Evolutionary conservation across 2,329 filamentous ascomycete species (phyloP).

Genomic region (Daldinia sp.): DNA sequence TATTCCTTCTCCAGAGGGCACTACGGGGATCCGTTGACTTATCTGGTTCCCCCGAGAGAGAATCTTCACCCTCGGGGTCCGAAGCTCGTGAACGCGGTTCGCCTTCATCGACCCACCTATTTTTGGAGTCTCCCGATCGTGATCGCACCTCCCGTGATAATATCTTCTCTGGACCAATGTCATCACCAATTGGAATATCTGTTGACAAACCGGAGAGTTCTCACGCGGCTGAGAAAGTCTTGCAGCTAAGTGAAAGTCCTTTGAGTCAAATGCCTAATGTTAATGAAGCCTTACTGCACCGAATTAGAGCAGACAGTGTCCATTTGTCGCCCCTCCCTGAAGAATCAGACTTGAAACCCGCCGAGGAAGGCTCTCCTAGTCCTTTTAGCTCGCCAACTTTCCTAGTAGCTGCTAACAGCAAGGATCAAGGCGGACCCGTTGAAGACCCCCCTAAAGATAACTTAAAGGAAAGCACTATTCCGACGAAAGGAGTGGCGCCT

Average conservation of each 20-base stretch:
- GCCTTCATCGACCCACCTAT: conserved; percentile 7
- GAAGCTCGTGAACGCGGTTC: conserved; percentile 33
- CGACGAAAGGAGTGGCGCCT: conserved; percentile 3
- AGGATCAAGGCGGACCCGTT: conserved; percentile 7
- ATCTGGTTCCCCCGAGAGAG: conserved; percentile 48
- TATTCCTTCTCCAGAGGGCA: conserved; percentile 79
- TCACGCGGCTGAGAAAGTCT: not conserved
- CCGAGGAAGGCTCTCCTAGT: conserved; percentile 17
- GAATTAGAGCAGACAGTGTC: conserved; percentile 16
- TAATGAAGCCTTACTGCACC: conserved; percentile 5
- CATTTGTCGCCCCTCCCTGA: conserved; percentile 31
- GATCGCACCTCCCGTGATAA: conserved; percentile 28
- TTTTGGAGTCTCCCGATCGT: conserved; percentile 40
- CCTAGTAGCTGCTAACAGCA: conserved; percentile 12
- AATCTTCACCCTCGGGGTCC: conserved; percentile 45
- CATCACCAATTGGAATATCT: not conserved
- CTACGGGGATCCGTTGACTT: conserved; percentile 50
- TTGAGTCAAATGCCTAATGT: conserved; percentile 1
- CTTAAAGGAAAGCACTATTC: conserved; percentile 3
- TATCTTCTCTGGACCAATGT: conserved; percentile 14
- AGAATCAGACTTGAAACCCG: conserved; percentile 8
- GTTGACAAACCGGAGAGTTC: conserved; percentile 17
- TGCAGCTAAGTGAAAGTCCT: conserved; percentile 12
- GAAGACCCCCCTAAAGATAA: conserved; percentile 12
- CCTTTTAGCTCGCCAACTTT: conserved; percentile 29